Conservation (phyloP, 169 alveolate species). For the Ichthyophthirius multifiliis region DNA sequence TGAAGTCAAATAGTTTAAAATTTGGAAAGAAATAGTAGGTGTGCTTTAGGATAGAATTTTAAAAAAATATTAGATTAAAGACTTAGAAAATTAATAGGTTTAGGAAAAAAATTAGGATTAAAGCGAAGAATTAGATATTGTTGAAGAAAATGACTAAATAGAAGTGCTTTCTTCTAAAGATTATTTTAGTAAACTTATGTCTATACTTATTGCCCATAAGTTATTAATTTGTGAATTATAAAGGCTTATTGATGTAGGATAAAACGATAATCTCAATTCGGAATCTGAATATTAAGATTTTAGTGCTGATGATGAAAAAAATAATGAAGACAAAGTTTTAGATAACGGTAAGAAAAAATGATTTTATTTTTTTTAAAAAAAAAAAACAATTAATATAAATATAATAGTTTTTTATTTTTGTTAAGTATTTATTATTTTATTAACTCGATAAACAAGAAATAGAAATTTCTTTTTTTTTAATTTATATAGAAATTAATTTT, state of each 20-base stretch:
- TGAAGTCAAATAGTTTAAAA: constrained; percentile 9
- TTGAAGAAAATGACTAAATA: neutral
- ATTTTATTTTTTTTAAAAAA: no score
- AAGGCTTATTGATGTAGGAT: constrained; percentile 24
- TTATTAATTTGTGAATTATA: constrained; percentile 26
- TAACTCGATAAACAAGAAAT: no score
- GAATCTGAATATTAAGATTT: neutral
- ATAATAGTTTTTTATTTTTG: no score
- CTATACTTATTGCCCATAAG: constrained; percentile 30
- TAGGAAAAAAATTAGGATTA: neutral
- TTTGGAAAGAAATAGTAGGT: constrained; percentile 16
- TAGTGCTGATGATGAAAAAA: neutral
- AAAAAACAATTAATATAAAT: no score
- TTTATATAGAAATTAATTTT: no score
- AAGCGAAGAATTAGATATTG: neutral
- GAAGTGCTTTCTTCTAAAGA: neutral
- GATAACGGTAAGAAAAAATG: neutral
- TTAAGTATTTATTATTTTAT: no score
- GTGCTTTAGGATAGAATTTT: constrained; percentile 19
- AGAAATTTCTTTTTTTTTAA: no score
- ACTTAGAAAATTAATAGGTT: neutral
- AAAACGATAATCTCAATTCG: constrained; percentile 11
- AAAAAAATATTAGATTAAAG: neutral
- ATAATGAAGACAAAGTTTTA: neutral
- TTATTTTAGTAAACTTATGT: neutral